These are phyloP conservation scores for Talaromyces sp. DNA, from an alignment of 2,329 filamentous ascomycete species.

Conservation along the genomic window DNA sequence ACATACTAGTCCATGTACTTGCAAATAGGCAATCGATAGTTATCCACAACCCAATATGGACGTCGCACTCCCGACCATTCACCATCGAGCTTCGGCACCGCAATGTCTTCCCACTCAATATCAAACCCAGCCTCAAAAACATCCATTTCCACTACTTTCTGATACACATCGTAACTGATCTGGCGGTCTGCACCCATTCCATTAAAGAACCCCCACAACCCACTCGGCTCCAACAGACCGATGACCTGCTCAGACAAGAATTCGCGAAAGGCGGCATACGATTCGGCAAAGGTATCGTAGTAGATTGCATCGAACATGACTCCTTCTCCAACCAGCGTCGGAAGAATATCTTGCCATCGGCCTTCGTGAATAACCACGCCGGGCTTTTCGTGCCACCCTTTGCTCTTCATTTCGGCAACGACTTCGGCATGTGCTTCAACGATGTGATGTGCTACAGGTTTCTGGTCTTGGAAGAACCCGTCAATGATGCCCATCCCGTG, in stretches of 20 bases:
- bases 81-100: slow-evolving; percentile 67
- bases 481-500: slow-evolving; percentile 92
- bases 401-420: slow-evolving; percentile 61
- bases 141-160: slow-evolving; percentile 86
- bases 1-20: slow-evolving; percentile 16
- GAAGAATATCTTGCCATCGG: slow-evolving; percentile 76
- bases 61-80: slow-evolving; percentile 87
- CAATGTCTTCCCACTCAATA: slow-evolving; percentile 75
- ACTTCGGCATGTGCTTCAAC: slow-evolving; percentile 81
- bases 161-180: slow-evolving; percentile 95
- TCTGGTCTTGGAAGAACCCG: slow-evolving; percentile 64
- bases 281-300: slow-evolving; percentile 96
- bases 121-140: slow-evolving; percentile 84
- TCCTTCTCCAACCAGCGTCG: slow-evolving; percentile 61
- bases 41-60: slow-evolving; percentile 81
- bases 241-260: slow-evolving; percentile 90
- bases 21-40: slow-evolving; percentile 43
- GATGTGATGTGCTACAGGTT: slow-evolving; percentile 71
- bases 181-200: slow-evolving; percentile 85
- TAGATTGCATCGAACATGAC: slow-evolving; percentile 83
- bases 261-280: slow-evolving; percentile 75
- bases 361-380: slow-evolving; percentile 62
- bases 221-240: slow-evolving; percentile 58
- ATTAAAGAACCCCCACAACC: slow-evolving; percentile 61
- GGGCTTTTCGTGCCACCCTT: slow-evolving; percentile 63